Evolutionary conservation across 768 basidiomycete genomes (phyloP).

Genomic region (Rhizopogon salebrosus): DNA sequence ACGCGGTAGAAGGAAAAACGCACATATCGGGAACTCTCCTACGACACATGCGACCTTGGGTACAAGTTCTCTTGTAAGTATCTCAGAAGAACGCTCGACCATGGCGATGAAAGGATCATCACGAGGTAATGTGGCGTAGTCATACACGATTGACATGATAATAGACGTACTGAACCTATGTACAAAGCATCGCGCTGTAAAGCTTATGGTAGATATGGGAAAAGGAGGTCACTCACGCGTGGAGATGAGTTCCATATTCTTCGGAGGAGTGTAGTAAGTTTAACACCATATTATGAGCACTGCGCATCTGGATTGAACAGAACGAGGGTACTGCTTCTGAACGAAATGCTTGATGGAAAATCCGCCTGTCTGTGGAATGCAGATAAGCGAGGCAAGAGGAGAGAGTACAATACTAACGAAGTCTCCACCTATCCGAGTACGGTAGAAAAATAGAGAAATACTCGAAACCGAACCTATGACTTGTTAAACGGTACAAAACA

Average conservation of each 20-base stretch:
- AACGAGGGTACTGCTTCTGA: conserved; percentile 23
- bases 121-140: too few relatives aligned
- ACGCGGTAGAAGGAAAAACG: neutral
- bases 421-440: conserved; percentile 24
- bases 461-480: conserved; percentile 16
- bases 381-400: neutral
- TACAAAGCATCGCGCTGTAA: neutral
- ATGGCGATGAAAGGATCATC: conserved; percentile 17
- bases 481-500: neutral
- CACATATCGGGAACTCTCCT: conserved; percentile 7
- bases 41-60: conserved; percentile 13
- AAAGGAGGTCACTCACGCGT: conserved; percentile 10
- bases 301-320: conserved; percentile 28
- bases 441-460: conserved; percentile 21
- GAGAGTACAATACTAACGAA: conserved; percentile 7
- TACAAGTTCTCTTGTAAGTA: conserved; percentile 9
- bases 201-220: neutral
- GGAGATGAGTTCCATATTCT: conserved; percentile 17
- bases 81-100: conserved; percentile 9
- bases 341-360: conserved; percentile 36
- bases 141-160: conserved; percentile 17
- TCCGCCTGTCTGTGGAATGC: conserved; percentile 11
- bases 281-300: conserved; percentile 25
- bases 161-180: conserved; percentile 16
- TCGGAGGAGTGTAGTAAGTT: conserved; percentile 20